Evolutionary conservation across 768 basidiomycete genomes (phyloP).

Genomic region (Rhodocollybia butyracea): DNA sequence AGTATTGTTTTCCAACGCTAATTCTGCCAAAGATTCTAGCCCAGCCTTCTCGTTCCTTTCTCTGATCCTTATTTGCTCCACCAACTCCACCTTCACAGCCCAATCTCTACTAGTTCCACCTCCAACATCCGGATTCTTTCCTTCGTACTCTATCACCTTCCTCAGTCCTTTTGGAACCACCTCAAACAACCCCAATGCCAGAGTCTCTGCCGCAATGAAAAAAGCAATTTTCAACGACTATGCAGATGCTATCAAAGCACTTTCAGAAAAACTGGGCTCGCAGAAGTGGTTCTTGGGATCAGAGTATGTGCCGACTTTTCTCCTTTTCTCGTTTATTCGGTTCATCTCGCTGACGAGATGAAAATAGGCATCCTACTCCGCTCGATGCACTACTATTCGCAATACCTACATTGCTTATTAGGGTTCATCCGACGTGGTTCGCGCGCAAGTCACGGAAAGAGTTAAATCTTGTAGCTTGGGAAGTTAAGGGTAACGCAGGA

Average conservation of each 20-base stretch:
- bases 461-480: too few relatives aligned
- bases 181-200: constrained; percentile 40
- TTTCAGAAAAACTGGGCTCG: constrained; percentile 71
- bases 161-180: constrained; percentile 11
- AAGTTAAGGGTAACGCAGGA: too few relatives aligned
- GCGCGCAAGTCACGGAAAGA: too few relatives aligned
- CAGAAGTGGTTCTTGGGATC: constrained; percentile 84
- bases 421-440: too few relatives aligned
- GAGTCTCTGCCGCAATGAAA: constrained; percentile 38
- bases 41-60: constrained; percentile 40
- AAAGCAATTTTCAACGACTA: constrained; percentile 55
- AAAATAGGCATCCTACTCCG: too few relatives aligned
- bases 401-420: too few relatives aligned
- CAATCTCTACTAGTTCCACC: too few relatives aligned
- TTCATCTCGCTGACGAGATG: too few relatives aligned
- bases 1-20: not conserved
- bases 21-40: constrained; percentile 40
- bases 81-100: too few relatives aligned
- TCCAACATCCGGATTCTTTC: constrained; percentile 66
- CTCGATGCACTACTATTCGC: too few relatives aligned
- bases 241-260: constrained; percentile 65
- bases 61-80: too few relatives aligned
- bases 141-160: constrained; percentile 18
- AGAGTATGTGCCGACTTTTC: constrained; percentile 52
- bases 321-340: too few relatives aligned